A percentile compares a stretch with the other conserved stretches of the same genome.
phyloP scores from a whole-genome alignment of 257 asterid species.

The Agastache rugosa region DNA sequence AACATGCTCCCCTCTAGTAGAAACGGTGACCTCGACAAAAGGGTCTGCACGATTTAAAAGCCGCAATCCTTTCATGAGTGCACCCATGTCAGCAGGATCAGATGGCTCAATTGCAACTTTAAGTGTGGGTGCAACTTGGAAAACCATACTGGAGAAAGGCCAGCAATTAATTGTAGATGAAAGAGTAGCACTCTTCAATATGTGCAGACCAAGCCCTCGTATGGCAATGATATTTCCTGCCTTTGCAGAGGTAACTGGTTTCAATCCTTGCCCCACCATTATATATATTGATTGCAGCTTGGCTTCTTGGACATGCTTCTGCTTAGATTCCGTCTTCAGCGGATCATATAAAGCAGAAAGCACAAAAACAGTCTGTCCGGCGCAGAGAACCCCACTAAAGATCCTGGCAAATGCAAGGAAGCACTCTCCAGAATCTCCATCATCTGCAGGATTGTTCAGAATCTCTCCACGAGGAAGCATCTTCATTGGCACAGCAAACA shows the following conservation, averaged over 20 bases:
- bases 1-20: slow-evolving; percentile 92
- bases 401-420: slow-evolving; percentile 96
- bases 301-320: slow-evolving; percentile 87
- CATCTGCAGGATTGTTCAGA: slow-evolving; percentile 45
- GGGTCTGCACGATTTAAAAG: slow-evolving; percentile 96
- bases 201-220: slow-evolving; percentile 90
- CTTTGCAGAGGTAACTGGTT: slow-evolving; percentile 73
- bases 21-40: slow-evolving; percentile 86
- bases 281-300: slow-evolving; percentile 77
- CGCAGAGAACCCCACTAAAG: slow-evolving; percentile 81
- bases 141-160: slow-evolving; percentile 96
- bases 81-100: slow-evolving; percentile 90
- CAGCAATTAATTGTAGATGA: slow-evolving; percentile 79
- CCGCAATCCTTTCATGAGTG: slow-evolving; percentile 77
- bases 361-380: slow-evolving; percentile 80
- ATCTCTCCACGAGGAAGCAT: slow-evolving; percentile 90
- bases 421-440: slow-evolving; percentile 84
- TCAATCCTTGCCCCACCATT: slow-evolving; percentile 96
- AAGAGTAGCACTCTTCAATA: slow-evolving; percentile 92
- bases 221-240: slow-evolving; percentile 90
- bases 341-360: slow-evolving; percentile 90
- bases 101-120: slow-evolving; percentile 97
- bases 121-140: slow-evolving; percentile 91
- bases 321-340: slow-evolving; percentile 62
- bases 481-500: slow-evolving; percentile 88